phyloP scores from a whole-genome alignment of 2,329 filamentous ascomycete genomes.

The Boeremia exigua region DNA sequence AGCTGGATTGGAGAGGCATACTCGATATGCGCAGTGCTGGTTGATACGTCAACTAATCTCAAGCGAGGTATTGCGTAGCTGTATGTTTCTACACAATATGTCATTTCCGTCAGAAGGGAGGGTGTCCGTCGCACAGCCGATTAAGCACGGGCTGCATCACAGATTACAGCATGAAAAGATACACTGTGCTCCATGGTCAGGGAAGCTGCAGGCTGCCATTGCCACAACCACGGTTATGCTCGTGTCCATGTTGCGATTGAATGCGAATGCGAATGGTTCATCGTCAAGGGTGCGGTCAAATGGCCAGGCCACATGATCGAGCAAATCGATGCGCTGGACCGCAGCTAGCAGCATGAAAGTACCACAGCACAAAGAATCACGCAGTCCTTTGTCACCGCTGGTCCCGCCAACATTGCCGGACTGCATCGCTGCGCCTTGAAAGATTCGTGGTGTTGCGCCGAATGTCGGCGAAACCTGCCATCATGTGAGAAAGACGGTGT shows the following conservation, averaged over 20 bases:
- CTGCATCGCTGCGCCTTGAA: constrained; percentile 21
- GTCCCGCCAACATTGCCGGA: constrained; percentile 1
- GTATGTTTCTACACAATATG: neutral
- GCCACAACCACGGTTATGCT: neutral
- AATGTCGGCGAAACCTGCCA: neutral
- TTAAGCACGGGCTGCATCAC: neutral
- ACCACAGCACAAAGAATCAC: neutral
- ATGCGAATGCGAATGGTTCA: neutral
- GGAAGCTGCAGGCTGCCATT: too few species aligned
- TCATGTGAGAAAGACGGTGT: constrained; percentile 5
- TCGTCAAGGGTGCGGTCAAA: neutral
- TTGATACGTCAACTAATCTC: neutral
- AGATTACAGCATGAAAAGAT: neutral
- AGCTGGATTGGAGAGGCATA: too few species aligned
- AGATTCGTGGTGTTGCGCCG: constrained; percentile 19
- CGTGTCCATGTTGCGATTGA: neutral
- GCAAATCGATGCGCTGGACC: neutral
- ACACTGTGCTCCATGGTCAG: too few species aligned
- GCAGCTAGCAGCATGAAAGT: neutral
- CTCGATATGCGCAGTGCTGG: too few species aligned
- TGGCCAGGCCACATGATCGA: neutral
- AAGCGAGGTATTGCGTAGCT: neutral
- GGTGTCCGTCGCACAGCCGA: neutral
- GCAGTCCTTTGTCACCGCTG: neutral
- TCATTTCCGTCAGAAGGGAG: neutral